Evolutionary conservation across 2,329 filamentous ascomycete genomes (phyloP).

Genomic region (Fusarium secorum): DNA sequence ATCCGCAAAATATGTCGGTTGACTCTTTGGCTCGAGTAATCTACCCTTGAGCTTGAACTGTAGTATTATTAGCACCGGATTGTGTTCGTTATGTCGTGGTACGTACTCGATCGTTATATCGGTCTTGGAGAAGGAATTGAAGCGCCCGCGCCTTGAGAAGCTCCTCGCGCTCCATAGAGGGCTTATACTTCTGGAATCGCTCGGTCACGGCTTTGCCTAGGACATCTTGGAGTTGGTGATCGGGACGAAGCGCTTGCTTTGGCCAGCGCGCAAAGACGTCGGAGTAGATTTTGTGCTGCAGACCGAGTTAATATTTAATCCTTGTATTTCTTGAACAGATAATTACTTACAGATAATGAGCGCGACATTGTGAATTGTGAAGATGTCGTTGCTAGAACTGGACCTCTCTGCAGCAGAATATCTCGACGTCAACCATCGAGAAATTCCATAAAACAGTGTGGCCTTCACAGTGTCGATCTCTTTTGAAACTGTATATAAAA

Average conservation of each 20-base stretch:
- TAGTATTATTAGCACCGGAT: constrained; percentile 7
- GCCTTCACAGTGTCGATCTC: background rate
- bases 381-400: constrained; percentile 6
- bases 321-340: background rate
- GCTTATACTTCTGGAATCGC: constrained; percentile 46
- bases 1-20: constrained; percentile 70
- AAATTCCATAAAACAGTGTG: constrained; percentile 38
- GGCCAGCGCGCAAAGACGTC: constrained; percentile 65
- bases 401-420: constrained; percentile 3
- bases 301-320: background rate
- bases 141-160: constrained; percentile 66
- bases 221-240: constrained; percentile 67
- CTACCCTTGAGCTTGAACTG: constrained; percentile 55
- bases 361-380: constrained; percentile 46
- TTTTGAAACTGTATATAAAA: constrained; percentile 10
- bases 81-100: background rate
- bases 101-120: constrained; percentile 64
- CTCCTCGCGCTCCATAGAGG: constrained; percentile 56
- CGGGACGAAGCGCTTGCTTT: constrained; percentile 68
- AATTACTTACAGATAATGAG: constrained; percentile 42
- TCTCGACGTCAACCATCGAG: constrained; percentile 42
- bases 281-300: constrained; percentile 49
- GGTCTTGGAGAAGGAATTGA: constrained; percentile 65
- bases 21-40: constrained; percentile 65
- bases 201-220: constrained; percentile 51